Conservation (phyloP, 371 early-diverging fungal genomes). For the Actinomortierella ambigua region DNA sequence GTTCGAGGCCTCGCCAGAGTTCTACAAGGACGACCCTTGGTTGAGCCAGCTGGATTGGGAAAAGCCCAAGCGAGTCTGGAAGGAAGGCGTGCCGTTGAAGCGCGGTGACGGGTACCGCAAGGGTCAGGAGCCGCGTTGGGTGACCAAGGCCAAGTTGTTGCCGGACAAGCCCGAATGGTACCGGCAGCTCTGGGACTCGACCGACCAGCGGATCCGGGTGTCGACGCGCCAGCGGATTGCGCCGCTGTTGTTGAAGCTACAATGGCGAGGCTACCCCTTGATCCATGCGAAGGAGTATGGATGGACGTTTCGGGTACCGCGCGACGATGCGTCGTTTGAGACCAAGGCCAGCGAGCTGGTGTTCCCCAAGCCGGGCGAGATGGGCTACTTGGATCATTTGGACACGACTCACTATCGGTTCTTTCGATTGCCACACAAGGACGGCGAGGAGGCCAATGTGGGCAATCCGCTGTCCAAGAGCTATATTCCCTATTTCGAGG, state of each 20-base stretch:
- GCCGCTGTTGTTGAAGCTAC: slow-evolving; percentile 82
- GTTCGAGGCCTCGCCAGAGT: slow-evolving; percentile 41
- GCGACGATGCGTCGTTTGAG: slow-evolving; percentile 19
- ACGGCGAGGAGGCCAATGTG: slow-evolving; percentile 81
- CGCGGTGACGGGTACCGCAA: slow-evolving; percentile 51
- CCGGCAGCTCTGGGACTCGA: slow-evolving; percentile 74
- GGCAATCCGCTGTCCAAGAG: slow-evolving; percentile 89
- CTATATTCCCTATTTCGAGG: slow-evolving; percentile 80
- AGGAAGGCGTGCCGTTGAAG: slow-evolving; percentile 25
- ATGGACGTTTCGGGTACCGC: slow-evolving; percentile 85
- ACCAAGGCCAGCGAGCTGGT: slow-evolving; percentile 19
- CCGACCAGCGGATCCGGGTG: slow-evolving; percentile 59
- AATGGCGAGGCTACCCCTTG: slow-evolving; percentile 88
- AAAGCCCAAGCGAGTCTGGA: slow-evolving; percentile 51
- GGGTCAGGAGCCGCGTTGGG: slow-evolving; percentile 51
- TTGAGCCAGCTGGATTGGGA: slow-evolving; percentile 88
- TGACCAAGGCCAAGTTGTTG: slow-evolving; percentile 44
- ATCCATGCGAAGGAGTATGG: slow-evolving; percentile 68
- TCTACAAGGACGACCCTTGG: slow-evolving; percentile 75
- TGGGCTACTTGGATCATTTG: slow-evolving; percentile 13
- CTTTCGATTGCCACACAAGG: slow-evolving; percentile 86
- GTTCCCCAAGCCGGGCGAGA: slow-evolving; percentile 25
- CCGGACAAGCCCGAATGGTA: slow-evolving; percentile 90
- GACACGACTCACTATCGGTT: slow-evolving; percentile 55
- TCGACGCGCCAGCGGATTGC: slow-evolving; percentile 76